Base-by-base conservation (phyloP, 495 filamentous ascomycete species). In the Penicillium verhagenii region DNA sequence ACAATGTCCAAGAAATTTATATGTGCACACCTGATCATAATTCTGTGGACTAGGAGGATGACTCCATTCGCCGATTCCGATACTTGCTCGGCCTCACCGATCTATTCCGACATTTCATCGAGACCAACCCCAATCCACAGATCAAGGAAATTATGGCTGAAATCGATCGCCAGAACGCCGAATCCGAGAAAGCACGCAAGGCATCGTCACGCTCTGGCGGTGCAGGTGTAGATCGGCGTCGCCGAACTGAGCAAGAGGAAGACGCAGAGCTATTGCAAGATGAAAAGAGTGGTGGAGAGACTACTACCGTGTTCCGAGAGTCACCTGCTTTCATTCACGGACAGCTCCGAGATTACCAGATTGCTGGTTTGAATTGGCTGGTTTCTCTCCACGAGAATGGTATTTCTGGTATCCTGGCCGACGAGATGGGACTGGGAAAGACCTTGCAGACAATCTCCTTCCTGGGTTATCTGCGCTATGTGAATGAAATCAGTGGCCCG, bases 91-190 rank as follows among this genome's bases (percentile, higher is more conserved):
- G 95, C 23, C 77, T 97, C 45, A 99, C 95, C 42, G 95, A 99
- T 65, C 82, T 99, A 19, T 99, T 99, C 78, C 89, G 95, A 56
- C 95, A 99, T 72, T 99, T 99, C 72, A 99, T 99, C 75, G 92
- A 97, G 65, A 88, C 92, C 18, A 99, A 96, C 65, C 94, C 92
- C 2, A 90, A 97, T 59, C 92, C 92, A 0, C 85, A 85, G 33
- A 91, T 97, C 65, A 87, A 93, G 60, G 87, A 93, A 39, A 89
- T 97, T 50, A 91, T 97, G 79, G 81, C 81, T 9, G 90, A 97
- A 69, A 97, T 97, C 62, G 92, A 97, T 68, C 85, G 86, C 21
- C 91, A 96, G 67, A 92, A 97, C 69, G 87, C 83, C 16, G 90
- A 95, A 58, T 74, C 79, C 25, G 84, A 86, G 37, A 89, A 81